Conservation (phyloP, 2,329 filamentous ascomycete genomes). For the Tolypocladium endophyticum region DNA sequence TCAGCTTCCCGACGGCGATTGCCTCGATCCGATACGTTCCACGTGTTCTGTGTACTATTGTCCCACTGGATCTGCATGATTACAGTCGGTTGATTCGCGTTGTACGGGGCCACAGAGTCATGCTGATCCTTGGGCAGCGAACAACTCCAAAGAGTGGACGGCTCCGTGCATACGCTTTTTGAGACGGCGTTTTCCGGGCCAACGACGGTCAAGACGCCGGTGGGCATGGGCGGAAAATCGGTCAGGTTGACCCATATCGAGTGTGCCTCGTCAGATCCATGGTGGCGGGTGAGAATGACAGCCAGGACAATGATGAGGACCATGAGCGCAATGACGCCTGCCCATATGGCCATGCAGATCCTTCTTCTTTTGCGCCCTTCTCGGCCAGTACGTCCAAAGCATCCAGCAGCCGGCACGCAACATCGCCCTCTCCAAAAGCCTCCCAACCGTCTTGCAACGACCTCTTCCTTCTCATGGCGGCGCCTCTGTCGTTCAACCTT, state of each 20-base stretch:
- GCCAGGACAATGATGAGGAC: slow-evolving; percentile 48
- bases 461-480: slow-evolving; percentile 57
- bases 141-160: slow-evolving; percentile 76
- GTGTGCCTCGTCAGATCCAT: slow-evolving; percentile 14
- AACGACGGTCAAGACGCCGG: slow-evolving; percentile 69
- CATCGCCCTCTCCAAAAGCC: slow-evolving; percentile 56
- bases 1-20: slow-evolving; percentile 9
- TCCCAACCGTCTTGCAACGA: slow-evolving; percentile 42
- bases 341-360: slow-evolving; percentile 43
- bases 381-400: slow-evolving; percentile 51
- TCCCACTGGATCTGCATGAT: slow-evolving; percentile 69
- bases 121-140: slow-evolving; percentile 71
- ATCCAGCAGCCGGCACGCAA: slow-evolving; percentile 52
- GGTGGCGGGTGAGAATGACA: slow-evolving; percentile 35
- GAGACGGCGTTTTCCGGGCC: slow-evolving; percentile 56
- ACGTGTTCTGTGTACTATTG: slow-evolving; percentile 41
- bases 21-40: slow-evolving; percentile 31
- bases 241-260: slow-evolving; percentile 74
- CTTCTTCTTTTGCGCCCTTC: slow-evolving; percentile 55
- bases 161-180: slow-evolving; percentile 60
- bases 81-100: slow-evolving; percentile 64
- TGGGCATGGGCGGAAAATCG: slow-evolving; percentile 76
- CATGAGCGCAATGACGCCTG: slow-evolving; percentile 41
- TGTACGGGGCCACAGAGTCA: slow-evolving; percentile 48
- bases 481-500: slow-evolving; percentile 40